These are phyloP conservation scores for Fallopia convolvulus DNA, from an alignment of 148 eudicot species.

Conservation along the genomic window DNA sequence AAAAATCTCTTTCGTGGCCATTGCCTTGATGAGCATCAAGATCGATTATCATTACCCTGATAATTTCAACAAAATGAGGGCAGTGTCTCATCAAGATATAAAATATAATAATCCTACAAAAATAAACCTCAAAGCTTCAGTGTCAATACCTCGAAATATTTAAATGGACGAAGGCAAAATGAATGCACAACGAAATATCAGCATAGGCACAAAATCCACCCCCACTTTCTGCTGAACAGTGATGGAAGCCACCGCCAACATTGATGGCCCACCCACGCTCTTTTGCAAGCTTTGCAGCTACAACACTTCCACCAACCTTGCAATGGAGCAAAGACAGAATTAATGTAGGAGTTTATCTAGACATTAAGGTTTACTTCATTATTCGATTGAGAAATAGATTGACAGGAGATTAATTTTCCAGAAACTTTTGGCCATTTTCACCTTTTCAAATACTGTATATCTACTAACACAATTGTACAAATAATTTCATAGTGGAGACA, in stretches of 20 bases:
- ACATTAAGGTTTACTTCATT: background rate
- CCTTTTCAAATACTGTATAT: background rate
- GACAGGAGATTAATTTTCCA: background rate
- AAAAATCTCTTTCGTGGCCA: slow-evolving; percentile 88
- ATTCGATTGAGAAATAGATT: background rate
- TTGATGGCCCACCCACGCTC: slow-evolving; percentile 97
- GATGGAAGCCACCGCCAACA: slow-evolving; percentile 98
- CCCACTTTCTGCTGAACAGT: slow-evolving; percentile 75
- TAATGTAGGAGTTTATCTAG: background rate
- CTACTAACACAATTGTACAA: background rate
- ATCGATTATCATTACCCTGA: slow-evolving; percentile 90
- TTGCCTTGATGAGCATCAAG: slow-evolving; percentile 99
- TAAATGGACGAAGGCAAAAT: slow-evolving; percentile 60
- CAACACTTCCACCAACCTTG: slow-evolving; percentile 85
- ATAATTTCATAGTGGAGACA: too few relatives aligned
- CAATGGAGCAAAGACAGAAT: background rate
- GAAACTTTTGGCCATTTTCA: background rate
- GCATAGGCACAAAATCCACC: slow-evolving; percentile 98
- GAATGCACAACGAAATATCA: slow-evolving; percentile 77
- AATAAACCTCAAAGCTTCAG: background rate
- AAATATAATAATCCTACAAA: background rate
- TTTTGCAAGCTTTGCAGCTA: slow-evolving; percentile 89
- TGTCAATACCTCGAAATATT: slow-evolving; percentile 57
- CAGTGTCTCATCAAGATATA: background rate
- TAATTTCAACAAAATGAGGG: slow-evolving; percentile 15